phyloP scores from a whole-genome alignment of 1,139 yeast genomes.

The Pneumocystis sp. region DNA sequence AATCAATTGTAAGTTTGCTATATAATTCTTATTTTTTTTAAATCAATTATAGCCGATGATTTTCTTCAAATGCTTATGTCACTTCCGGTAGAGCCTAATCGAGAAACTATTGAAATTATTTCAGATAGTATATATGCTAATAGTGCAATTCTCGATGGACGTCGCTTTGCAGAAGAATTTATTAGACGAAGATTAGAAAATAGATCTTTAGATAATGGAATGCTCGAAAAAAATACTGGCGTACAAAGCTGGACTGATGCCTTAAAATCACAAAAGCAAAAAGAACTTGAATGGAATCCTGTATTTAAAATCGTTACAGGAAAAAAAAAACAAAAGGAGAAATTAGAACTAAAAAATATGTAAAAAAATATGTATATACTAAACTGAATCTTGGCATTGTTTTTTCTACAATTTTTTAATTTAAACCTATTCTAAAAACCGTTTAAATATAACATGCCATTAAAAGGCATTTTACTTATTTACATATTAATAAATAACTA shows the following conservation, averaged over 20 bases:
- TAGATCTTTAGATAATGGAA: slow-evolving; percentile 15
- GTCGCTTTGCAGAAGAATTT: slow-evolving; percentile 84
- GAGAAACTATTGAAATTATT: slow-evolving; percentile 69
- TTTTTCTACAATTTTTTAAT: neutral
- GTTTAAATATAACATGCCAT: neutral
- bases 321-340: slow-evolving; percentile 35
- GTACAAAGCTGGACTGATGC: slow-evolving; percentile 16
- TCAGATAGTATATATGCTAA: slow-evolving; percentile 86
- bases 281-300: slow-evolving; percentile 49
- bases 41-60: slow-evolving; percentile 35
- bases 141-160: slow-evolving; percentile 86
- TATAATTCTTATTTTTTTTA: neutral
- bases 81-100: slow-evolving; percentile 42
- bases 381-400: neutral
- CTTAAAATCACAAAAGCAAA: slow-evolving; percentile 30
- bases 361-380: neutral
- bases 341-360: neutral
- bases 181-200: slow-evolving; percentile 52
- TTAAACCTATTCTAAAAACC: neutral
- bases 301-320: slow-evolving; percentile 53
- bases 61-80: slow-evolving; percentile 66
- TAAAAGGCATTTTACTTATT: neutral
- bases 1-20: slow-evolving; percentile 27
- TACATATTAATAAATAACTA: neutral
- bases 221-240: slow-evolving; percentile 11